These are phyloP conservation scores for Blastobotrys capitulatus DNA, from an alignment of 1,139 yeast genomes.

Conservation along the genomic window DNA sequence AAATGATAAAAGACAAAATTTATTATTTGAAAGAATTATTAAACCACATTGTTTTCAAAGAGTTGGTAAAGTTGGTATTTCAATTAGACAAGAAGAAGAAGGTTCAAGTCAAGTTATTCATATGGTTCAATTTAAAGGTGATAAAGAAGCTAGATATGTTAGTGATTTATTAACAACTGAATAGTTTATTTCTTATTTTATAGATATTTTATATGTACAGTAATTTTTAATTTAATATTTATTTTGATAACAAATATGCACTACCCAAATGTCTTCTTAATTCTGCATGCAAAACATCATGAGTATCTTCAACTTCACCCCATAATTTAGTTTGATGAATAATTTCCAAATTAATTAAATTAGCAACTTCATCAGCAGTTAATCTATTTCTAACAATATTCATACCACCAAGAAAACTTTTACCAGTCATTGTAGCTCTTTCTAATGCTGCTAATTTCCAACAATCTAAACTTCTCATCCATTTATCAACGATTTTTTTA, in stretches of 20 bases:
- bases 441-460: slow-evolving; percentile 88
- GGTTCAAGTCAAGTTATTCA: slow-evolving; percentile 20
- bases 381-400: slow-evolving; percentile 34
- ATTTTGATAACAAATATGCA: slow-evolving; percentile 44
- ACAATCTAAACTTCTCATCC: slow-evolving; percentile 56
- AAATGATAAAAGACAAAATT: slow-evolving; percentile 11
- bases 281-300: slow-evolving; percentile 90
- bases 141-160: slow-evolving; percentile 27
- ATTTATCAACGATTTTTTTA: slow-evolving; percentile 55
- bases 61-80: slow-evolving; percentile 25
- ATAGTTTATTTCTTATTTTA: slow-evolving; percentile 2
- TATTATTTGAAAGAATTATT: slow-evolving; percentile 20
- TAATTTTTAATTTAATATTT: neutral
- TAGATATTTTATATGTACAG: slow-evolving; percentile 1
- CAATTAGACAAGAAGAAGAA: slow-evolving; percentile 18
- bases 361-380: slow-evolving; percentile 66
- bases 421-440: slow-evolving; percentile 76
- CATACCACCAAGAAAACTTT: slow-evolving; percentile 79
- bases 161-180: slow-evolving; percentile 22
- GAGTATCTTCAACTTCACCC: slow-evolving; percentile 99
- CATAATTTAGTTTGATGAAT: slow-evolving; percentile 80
- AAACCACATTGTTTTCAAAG: slow-evolving; percentile 19
- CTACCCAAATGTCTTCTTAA: slow-evolving; percentile 75
- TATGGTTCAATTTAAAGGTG: slow-evolving; percentile 30
- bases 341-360: slow-evolving; percentile 75